Evolutionary conservation across 2,329 filamentous ascomycete species (phyloP).

Genomic region (Ascomycota sp.): DNA sequence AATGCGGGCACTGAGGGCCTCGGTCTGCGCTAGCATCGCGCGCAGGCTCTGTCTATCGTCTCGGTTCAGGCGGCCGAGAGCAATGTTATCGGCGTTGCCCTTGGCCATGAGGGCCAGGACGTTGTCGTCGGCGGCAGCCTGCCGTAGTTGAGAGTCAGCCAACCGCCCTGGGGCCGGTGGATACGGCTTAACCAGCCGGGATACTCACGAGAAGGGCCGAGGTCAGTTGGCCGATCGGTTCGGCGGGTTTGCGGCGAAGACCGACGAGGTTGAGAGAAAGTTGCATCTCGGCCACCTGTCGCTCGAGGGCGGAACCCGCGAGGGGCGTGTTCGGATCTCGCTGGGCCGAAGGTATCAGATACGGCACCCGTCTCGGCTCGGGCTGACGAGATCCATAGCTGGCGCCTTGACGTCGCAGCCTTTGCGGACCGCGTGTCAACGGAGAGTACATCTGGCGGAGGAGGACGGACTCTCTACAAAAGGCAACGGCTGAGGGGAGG

Average conservation of each 20-base stretch:
- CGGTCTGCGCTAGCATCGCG: slow-evolving; percentile 25
- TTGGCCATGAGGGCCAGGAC: slow-evolving; percentile 29
- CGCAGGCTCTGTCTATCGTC: slow-evolving; percentile 24
- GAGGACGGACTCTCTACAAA: no score
- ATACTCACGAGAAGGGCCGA: slow-evolving; percentile 44
- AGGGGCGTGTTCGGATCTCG: slow-evolving; percentile 4
- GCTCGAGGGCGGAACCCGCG: slow-evolving; percentile 17
- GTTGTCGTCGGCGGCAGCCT: slow-evolving; percentile 23
- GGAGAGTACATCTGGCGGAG: no score
- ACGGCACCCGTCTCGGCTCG: slow-evolving; percentile 12
- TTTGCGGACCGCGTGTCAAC: slow-evolving; percentile 4
- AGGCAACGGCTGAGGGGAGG: no score
- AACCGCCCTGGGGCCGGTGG: no score
- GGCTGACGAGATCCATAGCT: slow-evolving; percentile 14
- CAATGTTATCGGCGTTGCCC: slow-evolving; percentile 22
- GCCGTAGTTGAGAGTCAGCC: no score
- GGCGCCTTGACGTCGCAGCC: slow-evolving; percentile 17
- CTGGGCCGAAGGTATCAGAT: slow-evolving; percentile 6
- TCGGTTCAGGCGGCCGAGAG: slow-evolving; percentile 16
- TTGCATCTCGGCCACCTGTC: slow-evolving; percentile 41
- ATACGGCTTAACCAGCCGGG: no score
- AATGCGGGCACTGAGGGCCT: slow-evolving; percentile 22
- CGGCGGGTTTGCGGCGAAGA: slow-evolving; percentile 28
- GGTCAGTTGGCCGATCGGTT: slow-evolving; percentile 32
- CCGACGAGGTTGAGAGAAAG: slow-evolving; percentile 42